Base-by-base conservation (phyloP, 1,284 basidiomycete species). In the Malassezia japonica region DNA sequence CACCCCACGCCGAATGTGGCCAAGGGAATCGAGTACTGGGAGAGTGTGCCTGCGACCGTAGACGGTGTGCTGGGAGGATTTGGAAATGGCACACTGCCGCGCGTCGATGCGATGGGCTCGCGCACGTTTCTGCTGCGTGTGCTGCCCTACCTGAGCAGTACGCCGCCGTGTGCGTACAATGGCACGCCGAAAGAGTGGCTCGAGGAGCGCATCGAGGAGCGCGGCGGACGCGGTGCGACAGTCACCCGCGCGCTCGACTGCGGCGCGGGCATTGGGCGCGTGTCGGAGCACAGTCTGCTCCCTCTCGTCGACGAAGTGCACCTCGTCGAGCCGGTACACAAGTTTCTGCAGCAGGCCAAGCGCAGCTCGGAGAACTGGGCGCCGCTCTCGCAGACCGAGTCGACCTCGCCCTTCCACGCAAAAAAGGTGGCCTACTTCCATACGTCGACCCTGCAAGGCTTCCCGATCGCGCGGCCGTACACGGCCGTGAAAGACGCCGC, bases 181-280 rank as follows among this genome's bases (percentile, higher is more conserved):
- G 56, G 59, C 1, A 54, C 60, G 1, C 42, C 64, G 0, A 40
- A 35, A 1, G 50, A 53, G 38, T 72, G 70, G 68, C 50, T 56
- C 36, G 53, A 59, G 28, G 52, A 57, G n/a, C 40, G 55, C 12
- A 36, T 62, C 10, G 50, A 59, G 16, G 49, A 60, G 23, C 50
- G 68, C 18, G 67, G 66, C 6, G 65, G 64, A 4, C 53, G 51
- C 40, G 62, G 67, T 2, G 57, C 46, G 28, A 61, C 60, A 3
- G 45, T 54, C 13, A 70, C 64, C 6, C 54, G 68, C 13, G 70
- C 65, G 16, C 59, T 72, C 20, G 70, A 72, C 40, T 67, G 62
- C 43, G 70, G 70, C 31, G 70, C 70, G 8, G 70, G 70, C 10
- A 65, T 72, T 5, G 70, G 70, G 4, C 46, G 70, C n/a, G 70